Conservation (phyloP, 2,329 filamentous ascomycete species). For the Dactylellina parvicollis region DNA sequence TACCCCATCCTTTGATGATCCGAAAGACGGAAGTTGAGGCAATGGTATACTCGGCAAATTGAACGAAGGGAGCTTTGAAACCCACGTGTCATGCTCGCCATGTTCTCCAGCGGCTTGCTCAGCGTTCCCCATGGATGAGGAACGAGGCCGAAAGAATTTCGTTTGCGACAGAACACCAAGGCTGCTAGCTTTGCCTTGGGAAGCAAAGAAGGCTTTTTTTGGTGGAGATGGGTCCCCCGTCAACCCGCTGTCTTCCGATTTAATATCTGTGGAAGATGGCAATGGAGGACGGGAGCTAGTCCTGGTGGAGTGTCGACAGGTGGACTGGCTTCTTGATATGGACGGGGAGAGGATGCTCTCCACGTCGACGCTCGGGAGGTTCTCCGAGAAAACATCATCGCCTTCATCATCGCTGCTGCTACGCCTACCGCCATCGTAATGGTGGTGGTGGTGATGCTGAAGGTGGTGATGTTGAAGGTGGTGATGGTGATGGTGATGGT, state of each 20-base stretch:
- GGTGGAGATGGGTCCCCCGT: slow-evolving; percentile 21
- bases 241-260: not conserved
- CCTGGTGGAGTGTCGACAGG: slow-evolving; percentile 22
- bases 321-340: slow-evolving; percentile 56
- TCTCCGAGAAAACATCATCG: slow-evolving; percentile 31
- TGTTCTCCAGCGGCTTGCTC: slow-evolving; percentile 36
- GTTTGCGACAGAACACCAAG: slow-evolving; percentile 34
- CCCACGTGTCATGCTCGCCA: slow-evolving; percentile 40
- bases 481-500: slow-evolving; percentile 5
- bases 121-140: slow-evolving; percentile 37
- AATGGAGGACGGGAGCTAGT: slow-evolving; percentile 6
- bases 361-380: slow-evolving; percentile 50
- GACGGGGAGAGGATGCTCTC: slow-evolving; percentile 56
- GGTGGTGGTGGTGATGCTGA: slow-evolving; percentile 22
- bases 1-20: slow-evolving; percentile 29
- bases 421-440: slow-evolving; percentile 3
- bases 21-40: slow-evolving; percentile 48
- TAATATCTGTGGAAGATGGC: slow-evolving; percentile 1
- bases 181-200: slow-evolving; percentile 25
- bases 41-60: slow-evolving; percentile 52
- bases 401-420: slow-evolving; percentile 37
- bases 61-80: slow-evolving; percentile 49
- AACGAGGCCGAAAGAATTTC: slow-evolving; percentile 37
- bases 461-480: slow-evolving; percentile 9
- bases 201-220: slow-evolving; percentile 33